Evolutionary conservation across 2,329 filamentous ascomycete species (phyloP), one percentile per base, ranked within the genome.

Genomic region (Trichoderma lentiforme): DNA sequence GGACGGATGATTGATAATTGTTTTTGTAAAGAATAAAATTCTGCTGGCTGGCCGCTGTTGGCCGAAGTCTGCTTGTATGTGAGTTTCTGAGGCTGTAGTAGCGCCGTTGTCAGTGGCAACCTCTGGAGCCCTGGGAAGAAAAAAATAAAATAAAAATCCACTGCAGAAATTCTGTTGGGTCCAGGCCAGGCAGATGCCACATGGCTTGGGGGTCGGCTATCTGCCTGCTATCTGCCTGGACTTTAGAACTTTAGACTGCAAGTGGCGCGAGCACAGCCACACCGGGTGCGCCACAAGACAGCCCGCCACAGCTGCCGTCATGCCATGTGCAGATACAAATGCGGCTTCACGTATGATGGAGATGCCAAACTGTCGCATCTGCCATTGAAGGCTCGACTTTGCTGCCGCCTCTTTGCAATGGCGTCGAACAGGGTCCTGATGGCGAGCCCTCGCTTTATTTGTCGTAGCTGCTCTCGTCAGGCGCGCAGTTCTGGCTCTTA

Each of bases 381-480:
- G 61, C 64, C 70, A 65, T 60, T 72, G 69, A 62, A 26, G 26
- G 65, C 69, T 57, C 60, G 26, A 58, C 3, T 43, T n/a, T 18
- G 14, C 6, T 62, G 62, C 63, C 15, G 6, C 21, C 30, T n/a
- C 24, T 6, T 47, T 26, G 74, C 32, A 32, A 80, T 81, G 79
- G 70, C 79, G 39, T 74, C 76, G 34, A 76, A 76, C 51, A 76
- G 78, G 6, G 73, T 75, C 24, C 74, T 79, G 14, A 67, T 77
- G 14, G 71, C 70, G 14, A 75, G 75, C 63, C 73, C 81, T 30
- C 78, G 79, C 9, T 83, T 82, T 69, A 76, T 88, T 70, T 88
- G 86, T 77, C 81, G 79, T 65, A 83, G 82, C 76, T 88, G 87
- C 75, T 82, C 81, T 65, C 83, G 79, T 32, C 80, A 79, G 72